phyloP scores from a whole-genome alignment of 192 early-diverging fungal species.

The Backusella tarrabulga region DNA sequence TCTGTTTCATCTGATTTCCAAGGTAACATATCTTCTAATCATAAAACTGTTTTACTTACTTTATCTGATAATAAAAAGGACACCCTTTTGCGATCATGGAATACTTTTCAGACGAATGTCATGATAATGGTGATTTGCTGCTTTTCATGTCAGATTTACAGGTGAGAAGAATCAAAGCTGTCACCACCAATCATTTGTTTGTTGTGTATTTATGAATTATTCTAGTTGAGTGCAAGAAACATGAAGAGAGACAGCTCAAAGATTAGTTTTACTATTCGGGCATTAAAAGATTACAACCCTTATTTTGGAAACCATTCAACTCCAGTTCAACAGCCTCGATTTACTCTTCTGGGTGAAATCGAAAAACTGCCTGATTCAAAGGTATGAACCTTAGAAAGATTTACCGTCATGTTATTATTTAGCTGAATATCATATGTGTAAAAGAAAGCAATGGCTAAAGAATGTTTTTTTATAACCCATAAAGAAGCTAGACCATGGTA shows the following conservation, averaged over 20 bases:
- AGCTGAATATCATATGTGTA: background rate
- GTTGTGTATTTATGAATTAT: background rate
- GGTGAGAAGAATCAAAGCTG: constrained; percentile 1
- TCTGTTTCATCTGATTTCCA: background rate
- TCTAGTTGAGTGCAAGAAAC: constrained; percentile 27
- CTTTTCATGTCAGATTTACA: constrained; percentile 45
- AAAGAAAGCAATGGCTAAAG: constrained; percentile 26
- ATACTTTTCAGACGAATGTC: constrained; percentile 48
- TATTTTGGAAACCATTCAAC: constrained; percentile 7
- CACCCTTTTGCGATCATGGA: constrained; percentile 53
- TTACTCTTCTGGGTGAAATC: constrained; percentile 45
- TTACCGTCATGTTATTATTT: background rate
- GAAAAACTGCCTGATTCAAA: constrained; percentile 15
- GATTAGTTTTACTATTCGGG: constrained; percentile 42
- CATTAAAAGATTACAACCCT: constrained; percentile 31
- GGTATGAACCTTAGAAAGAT: background rate
- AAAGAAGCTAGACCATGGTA: constrained; percentile 42
- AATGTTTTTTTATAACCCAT: constrained; percentile 42
- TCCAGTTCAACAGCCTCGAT: constrained; percentile 43
- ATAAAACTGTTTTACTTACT: background rate
- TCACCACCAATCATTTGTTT: background rate
- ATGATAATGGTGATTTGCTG: constrained; percentile 38
- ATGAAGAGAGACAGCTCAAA: constrained; percentile 18
- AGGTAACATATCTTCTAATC: background rate
- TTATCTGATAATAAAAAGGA: constrained; percentile 11